Evolutionary conservation across 306 rosid species (phyloP).

Genomic region (Lathyrus sativus): DNA sequence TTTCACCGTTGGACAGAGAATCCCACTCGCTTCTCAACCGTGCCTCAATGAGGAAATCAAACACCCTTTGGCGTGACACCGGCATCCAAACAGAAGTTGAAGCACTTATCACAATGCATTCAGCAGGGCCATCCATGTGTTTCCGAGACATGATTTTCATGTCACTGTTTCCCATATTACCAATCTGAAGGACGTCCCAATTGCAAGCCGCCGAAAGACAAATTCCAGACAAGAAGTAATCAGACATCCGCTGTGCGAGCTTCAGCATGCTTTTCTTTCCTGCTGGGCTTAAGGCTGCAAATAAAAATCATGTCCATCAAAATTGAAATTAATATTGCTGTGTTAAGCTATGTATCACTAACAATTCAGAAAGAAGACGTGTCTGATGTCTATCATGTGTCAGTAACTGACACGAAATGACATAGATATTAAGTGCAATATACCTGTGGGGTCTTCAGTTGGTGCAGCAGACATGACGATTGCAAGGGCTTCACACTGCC

Average conservation of each 20-base stretch:
- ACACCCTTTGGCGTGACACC: constrained; percentile 53
- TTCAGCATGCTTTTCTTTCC: constrained; percentile 64
- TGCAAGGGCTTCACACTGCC: constrained; percentile 72
- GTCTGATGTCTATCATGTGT: neutral
- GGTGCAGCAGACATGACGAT: constrained; percentile 47
- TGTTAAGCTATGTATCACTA: neutral
- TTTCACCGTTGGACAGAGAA: constrained; percentile 49
- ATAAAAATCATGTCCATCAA: constrained; percentile 27
- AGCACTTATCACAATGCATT: constrained; percentile 75
- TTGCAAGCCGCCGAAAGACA: constrained; percentile 54
- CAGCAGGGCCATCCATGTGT: constrained; percentile 54
- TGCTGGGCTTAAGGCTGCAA: constrained; percentile 46
- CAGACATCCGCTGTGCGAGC: constrained; percentile 75
- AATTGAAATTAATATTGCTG: constrained; percentile 18
- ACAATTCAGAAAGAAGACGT: neutral
- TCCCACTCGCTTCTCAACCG: constrained; percentile 73
- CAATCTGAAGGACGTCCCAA: constrained; percentile 63
- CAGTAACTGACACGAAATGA: neutral
- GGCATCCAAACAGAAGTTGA: constrained; percentile 86
- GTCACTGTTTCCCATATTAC: constrained; percentile 47
- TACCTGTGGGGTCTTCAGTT: constrained; percentile 60
- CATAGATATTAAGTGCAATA: neutral
- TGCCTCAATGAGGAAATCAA: constrained; percentile 62
- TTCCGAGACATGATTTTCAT: constrained; percentile 63
- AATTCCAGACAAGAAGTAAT: constrained; percentile 71